Evolutionary conservation across 164 flowering plant genomes (phyloP), one percentile per base, ranked within the genome.

Genomic region (Amborella trichopoda): DNA sequence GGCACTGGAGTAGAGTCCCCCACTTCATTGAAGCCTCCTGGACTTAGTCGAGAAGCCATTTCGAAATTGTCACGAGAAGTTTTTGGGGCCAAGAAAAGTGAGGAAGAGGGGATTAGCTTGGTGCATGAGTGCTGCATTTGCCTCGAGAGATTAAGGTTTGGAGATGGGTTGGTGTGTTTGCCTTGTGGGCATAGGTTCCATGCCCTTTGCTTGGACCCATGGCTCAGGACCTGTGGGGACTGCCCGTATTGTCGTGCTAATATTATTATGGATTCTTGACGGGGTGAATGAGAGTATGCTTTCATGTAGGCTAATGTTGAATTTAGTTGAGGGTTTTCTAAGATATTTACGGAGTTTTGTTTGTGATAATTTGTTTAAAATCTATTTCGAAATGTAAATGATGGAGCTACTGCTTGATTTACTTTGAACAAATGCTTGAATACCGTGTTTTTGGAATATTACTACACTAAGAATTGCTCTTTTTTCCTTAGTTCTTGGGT

Each of bases 231-330:
- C 44, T 71, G 91, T 47, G 96, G 89, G 3, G 91, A 80, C 61
- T 88, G 97, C 70, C 97, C 97, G 3, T 76, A 80, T 49, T 84
- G 97, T 46, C 72, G 93, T 22, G 65, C 56, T 48, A 56, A 26
- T 45, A 67, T 87, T 49, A 44, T 17, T 19, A 40, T 48, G 22
- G 27, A 47, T 22, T 32, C 5, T 41, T 28, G 21, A 9, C 22
- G 8, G 14, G 48, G n/a, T n/a, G n/a, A n/a, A n/a, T n/a, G n/a
- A n/a, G n/a, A n/a, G n/a, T n/a, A n/a, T n/a, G n/a, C n/a, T n/a
- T n/a, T n/a, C n/a, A n/a, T n/a, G n/a, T n/a, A n/a, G n/a, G n/a
- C n/a, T n/a, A n/a, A n/a, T n/a, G n/a, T n/a, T n/a, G n/a, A n/a
- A n/a, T n/a, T n/a, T n/a, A n/a, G n/a, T n/a, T n/a, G n/a, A n/a